Evolutionary conservation across 202 grass and related monocot genomes (phyloP).

Genomic region (Schoenoplectus tabernaemontani): DNA sequence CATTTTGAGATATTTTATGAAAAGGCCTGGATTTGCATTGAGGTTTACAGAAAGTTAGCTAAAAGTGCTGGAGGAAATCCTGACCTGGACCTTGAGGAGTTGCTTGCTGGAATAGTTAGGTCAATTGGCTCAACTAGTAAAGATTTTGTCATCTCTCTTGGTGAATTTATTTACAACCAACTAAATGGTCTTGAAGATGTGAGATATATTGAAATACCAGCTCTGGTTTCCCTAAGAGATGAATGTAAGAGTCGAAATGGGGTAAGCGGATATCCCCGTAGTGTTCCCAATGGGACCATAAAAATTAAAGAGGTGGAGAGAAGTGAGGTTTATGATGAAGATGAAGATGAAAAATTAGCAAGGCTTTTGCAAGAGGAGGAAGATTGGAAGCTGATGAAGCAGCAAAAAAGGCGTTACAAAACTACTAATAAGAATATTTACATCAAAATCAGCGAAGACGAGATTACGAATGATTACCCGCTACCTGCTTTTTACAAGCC

Average conservation of each 20-base stretch:
- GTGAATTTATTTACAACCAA: constrained; percentile 87
- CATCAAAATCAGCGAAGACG: constrained; percentile 95
- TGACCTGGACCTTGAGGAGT: constrained; percentile 61
- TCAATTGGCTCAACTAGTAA: constrained; percentile 69
- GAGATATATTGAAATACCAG: constrained; percentile 48
- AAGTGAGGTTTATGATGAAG: constrained; percentile 25
- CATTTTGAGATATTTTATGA: constrained; percentile 80
- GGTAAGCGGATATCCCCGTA: constrained; percentile 27
- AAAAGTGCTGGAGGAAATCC: constrained; percentile 79
- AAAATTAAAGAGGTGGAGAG: constrained; percentile 56
- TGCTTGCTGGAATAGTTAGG: constrained; percentile 88
- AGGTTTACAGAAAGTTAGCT: constrained; percentile 77
- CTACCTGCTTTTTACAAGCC: constrained; percentile 96
- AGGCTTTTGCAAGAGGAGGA: constrained; percentile 88
- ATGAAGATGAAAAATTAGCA: constrained; percentile 85
- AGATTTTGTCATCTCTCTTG: constrained; percentile 82
- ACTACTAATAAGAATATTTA: constrained; percentile 73
- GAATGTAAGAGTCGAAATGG: constrained; percentile 74
- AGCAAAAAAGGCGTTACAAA: constrained; percentile 56
- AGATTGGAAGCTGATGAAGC: constrained; percentile 96
- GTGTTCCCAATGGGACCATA: constrained; percentile 54
- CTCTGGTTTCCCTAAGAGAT: constrained; percentile 81
- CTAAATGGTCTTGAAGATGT: constrained; percentile 79
- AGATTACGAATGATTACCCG: constrained; percentile 96
- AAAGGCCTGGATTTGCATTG: constrained; percentile 85